Conservation (phyloP, 495 filamentous ascomycete species). For the Extremus antarcticus region DNA sequence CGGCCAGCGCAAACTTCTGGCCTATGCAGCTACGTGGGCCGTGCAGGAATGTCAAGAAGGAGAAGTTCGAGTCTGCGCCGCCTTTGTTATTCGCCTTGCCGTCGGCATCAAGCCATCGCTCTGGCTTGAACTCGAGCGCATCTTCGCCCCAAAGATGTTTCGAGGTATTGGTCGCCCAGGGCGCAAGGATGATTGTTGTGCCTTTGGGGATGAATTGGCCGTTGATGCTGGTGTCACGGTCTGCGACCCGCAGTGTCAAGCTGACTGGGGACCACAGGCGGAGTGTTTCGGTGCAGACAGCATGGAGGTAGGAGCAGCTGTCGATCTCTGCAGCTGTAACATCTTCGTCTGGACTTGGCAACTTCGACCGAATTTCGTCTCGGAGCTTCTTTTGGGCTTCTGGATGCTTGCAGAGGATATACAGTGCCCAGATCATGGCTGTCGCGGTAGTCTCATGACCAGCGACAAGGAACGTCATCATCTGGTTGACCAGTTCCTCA, state of each 20-base stretch:
- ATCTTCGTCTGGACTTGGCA: slow-evolving; percentile 45
- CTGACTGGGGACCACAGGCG: slow-evolving; percentile 50
- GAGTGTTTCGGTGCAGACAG: slow-evolving; percentile 49
- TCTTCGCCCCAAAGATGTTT: slow-evolving; percentile 31
- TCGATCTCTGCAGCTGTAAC: slow-evolving; percentile 46
- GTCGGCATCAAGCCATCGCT: slow-evolving; percentile 30
- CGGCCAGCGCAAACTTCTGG: slow-evolving; percentile 65
- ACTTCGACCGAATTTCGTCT: slow-evolving; percentile 47
- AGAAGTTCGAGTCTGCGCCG: slow-evolving; percentile 31
- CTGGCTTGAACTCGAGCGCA: slow-evolving; percentile 34
- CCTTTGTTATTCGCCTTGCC: slow-evolving; percentile 29
- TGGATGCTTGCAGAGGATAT: slow-evolving; percentile 47
- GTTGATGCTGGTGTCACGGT: slow-evolving; percentile 51
- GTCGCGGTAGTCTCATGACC: slow-evolving; percentile 73
- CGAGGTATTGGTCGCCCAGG: slow-evolving; percentile 34
- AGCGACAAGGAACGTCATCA: slow-evolving; percentile 91
- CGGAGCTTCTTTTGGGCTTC: slow-evolving; percentile 47
- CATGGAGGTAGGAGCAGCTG: slow-evolving; percentile 47
- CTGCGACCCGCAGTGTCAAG: slow-evolving; percentile 52
- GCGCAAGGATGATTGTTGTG: slow-evolving; percentile 40
- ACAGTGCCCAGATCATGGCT: slow-evolving; percentile 50
- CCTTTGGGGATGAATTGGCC: slow-evolving; percentile 45
- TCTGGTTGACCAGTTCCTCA: slow-evolving; percentile 73
- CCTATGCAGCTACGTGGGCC: slow-evolving; percentile 40
- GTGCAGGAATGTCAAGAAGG: slow-evolving; percentile 35